Percentiles rank a stretch among this genome's conserved stretches.
Evolutionary conservation across 2,329 filamentous ascomycete genomes (phyloP).

Genomic region (Hymenoscyphus repandus): DNA sequence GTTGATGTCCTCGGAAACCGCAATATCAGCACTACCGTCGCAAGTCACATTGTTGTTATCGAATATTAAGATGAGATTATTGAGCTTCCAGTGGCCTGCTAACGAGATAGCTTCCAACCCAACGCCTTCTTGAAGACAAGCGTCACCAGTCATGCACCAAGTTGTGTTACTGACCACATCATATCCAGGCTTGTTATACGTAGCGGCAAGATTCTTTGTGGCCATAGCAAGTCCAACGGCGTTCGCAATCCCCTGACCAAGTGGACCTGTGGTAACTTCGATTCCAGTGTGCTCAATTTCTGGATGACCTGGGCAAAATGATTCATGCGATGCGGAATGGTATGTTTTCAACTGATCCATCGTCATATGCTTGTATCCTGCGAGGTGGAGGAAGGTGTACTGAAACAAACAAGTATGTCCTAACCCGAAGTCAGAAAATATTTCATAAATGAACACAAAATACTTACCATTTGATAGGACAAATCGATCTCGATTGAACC

Average conservation of each 20-base stretch:
- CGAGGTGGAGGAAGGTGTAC: slow-evolving; percentile 40
- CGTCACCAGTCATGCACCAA: slow-evolving; percentile 47
- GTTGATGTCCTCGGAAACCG: slow-evolving; percentile 44
- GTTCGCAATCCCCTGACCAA: slow-evolving; percentile 47
- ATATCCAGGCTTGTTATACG: slow-evolving; percentile 40
- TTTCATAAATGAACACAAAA: neutral
- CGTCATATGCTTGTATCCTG: slow-evolving; percentile 42
- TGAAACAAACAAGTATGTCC: slow-evolving; percentile 42
- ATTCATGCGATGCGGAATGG: neutral
- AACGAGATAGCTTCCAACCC: slow-evolving; percentile 44
- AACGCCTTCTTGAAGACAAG: slow-evolving; percentile 45
- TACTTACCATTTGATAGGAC: slow-evolving; percentile 38
- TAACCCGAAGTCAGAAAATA: slow-evolving; percentile 12
- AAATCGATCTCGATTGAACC: slow-evolving; percentile 40
- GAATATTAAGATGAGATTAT: slow-evolving; percentile 45
- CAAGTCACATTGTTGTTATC: slow-evolving; percentile 49
- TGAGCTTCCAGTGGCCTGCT: slow-evolving; percentile 42
- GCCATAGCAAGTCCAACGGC: slow-evolving; percentile 47
- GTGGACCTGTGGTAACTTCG: slow-evolving; percentile 46
- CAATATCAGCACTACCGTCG: slow-evolving; percentile 42
- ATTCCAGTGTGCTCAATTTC: slow-evolving; percentile 46
- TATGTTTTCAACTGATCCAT: slow-evolving; percentile 44
- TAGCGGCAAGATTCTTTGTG: slow-evolving; percentile 41
- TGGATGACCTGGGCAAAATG: slow-evolving; percentile 30
- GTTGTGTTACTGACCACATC: slow-evolving; percentile 40